phyloP scores from a whole-genome alignment of 352 stramenopile genomes.

The Globisporangium camurandrum region DNA sequence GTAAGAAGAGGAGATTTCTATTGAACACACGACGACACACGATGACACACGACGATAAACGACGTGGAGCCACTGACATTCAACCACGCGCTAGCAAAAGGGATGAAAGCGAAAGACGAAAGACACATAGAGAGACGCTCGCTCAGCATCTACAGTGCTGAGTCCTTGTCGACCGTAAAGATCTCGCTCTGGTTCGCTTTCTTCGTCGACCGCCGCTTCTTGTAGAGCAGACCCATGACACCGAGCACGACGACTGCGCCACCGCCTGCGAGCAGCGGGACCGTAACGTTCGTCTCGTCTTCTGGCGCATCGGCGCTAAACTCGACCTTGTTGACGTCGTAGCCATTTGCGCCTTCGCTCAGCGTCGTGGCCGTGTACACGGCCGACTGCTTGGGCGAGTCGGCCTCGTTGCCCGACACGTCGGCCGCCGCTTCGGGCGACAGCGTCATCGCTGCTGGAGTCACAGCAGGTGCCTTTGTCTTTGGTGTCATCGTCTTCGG shows the following conservation, averaged over 20 bases:
- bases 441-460: constrained; percentile 21
- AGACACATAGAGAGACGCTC: constrained; percentile 3
- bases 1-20: constrained; percentile 1
- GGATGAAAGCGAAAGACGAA: too few relatives aligned
- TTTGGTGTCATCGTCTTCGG: background rate
- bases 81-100: constrained; percentile 18
- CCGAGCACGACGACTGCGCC: constrained; percentile 39
- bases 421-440: constrained; percentile 20
- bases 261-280: constrained; percentile 24
- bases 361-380: constrained; percentile 10
- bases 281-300: constrained; percentile 4
- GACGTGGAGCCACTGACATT: constrained; percentile 21
- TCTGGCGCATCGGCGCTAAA: constrained; percentile 25
- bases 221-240: constrained; percentile 43
- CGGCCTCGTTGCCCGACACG: constrained; percentile 20
- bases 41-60: constrained; percentile 2
- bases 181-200: constrained; percentile 44
- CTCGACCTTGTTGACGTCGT: constrained; percentile 23
- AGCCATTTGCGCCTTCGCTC: constrained; percentile 15
- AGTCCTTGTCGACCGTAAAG: constrained; percentile 77
- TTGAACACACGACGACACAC: constrained; percentile 1
- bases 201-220: constrained; percentile 55
- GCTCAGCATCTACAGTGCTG: constrained; percentile 42
- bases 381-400: constrained; percentile 16
- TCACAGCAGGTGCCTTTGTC: constrained; percentile 1